These are phyloP conservation scores for Penicillium sumatraense DNA, from an alignment of 2,329 filamentous ascomycete genomes.

Conservation along the genomic window DNA sequence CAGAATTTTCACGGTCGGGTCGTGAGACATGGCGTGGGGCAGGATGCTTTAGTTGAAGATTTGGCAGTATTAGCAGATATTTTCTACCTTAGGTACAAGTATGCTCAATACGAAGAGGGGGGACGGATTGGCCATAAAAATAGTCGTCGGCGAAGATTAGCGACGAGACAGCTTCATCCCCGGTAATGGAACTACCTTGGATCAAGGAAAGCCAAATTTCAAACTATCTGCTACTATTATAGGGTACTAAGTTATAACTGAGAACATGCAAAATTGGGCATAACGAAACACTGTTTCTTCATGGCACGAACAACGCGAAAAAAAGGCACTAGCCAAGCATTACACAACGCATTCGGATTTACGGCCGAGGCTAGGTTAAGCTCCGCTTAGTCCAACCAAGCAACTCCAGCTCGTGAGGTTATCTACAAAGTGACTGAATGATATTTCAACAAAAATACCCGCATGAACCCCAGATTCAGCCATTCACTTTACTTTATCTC, in stretches of 20 bases:
- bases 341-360: slow-evolving; percentile 2
- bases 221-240: not conserved
- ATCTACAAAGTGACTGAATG: too few relatives aligned
- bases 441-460: too few relatives aligned
- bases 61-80: not conserved
- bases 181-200: not conserved
- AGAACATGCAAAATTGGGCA: not conserved
- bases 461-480: not conserved
- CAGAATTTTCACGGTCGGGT: not conserved
- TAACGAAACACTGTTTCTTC: too few relatives aligned
- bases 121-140: too few relatives aligned
- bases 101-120: too few relatives aligned
- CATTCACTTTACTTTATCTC: not conserved
- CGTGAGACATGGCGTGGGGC: slow-evolving; percentile 2
- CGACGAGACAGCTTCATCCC: not conserved
- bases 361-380: not conserved
- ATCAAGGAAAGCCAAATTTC: not conserved
- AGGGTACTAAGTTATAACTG: not conserved
- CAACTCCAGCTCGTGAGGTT: too few relatives aligned
- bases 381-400: not conserved
- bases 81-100: too few relatives aligned
- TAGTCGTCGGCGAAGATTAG: not conserved
- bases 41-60: not conserved
- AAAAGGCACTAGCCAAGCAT: not conserved
- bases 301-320: not conserved